Evolutionary conservation across 1,139 yeast species (phyloP).

Genomic region (Chernovozyma sophiae-reginae): DNA sequence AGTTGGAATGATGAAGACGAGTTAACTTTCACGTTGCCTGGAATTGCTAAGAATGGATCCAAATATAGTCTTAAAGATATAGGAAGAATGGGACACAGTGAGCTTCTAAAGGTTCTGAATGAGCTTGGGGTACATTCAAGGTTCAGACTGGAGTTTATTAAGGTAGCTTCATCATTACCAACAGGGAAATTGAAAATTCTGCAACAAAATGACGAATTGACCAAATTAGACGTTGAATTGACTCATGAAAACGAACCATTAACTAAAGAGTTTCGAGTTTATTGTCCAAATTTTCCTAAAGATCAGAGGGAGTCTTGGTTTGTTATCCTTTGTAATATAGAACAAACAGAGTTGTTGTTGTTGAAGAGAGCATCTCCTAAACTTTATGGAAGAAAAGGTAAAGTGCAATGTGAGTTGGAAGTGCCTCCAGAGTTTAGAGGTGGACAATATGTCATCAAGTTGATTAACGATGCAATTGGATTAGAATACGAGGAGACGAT

Average conservation of each 20-base stretch:
- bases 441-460: conserved; percentile 36
- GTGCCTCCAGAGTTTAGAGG: conserved; percentile 51
- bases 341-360: conserved; percentile 46
- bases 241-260: conserved; percentile 52
- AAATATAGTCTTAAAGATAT: conserved; percentile 3
- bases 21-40: conserved; percentile 61
- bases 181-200: conserved; percentile 32
- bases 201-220: conserved; percentile 25
- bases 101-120: conserved; percentile 5
- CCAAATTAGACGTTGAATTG: conserved; percentile 41
- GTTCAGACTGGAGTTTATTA: conserved; percentile 35
- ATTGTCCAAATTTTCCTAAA: conserved; percentile 82
- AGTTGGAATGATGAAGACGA: conserved; percentile 82
- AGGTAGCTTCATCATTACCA: conserved; percentile 47
- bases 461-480: conserved; percentile 68
- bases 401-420: conserved; percentile 39
- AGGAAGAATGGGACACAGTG: conserved; percentile 2
- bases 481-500: conserved; percentile 31
- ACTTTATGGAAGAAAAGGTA: conserved; percentile 40
- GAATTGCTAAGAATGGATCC: conserved; percentile 28
- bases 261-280: conserved; percentile 59
- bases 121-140: conserved; percentile 14
- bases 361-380: conserved; percentile 68
- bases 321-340: conserved; percentile 52
- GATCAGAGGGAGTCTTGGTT: conserved; percentile 95